Base-by-base conservation (phyloP, 495 filamentous ascomycete genomes). In the Podospora conica region DNA sequence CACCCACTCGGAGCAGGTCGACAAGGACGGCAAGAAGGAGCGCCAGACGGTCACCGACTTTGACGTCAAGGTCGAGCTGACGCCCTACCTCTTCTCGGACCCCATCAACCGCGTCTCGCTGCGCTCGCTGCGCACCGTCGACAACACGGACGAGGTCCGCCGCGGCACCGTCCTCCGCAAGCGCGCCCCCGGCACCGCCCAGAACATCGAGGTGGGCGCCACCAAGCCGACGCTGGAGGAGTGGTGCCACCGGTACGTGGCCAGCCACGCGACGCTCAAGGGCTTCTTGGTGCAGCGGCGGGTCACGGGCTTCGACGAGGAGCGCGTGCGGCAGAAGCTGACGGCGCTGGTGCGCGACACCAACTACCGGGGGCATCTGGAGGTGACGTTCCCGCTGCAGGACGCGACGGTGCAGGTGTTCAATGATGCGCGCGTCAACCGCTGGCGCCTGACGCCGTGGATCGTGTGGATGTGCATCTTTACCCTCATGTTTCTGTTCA, bases 401-500 rank as follows among this genome's bases (percentile, higher is more conserved):
- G 75, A 85, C 56, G 67, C 74, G 11, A 68, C 70, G 9, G 76
- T 87, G 23, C 74, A 84, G 33, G 76, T 87, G 59, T 87, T 85
- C 73, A 87, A 84, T 54, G 76, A 82, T 0, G 80, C 80, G 55
- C 78, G 72, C 60, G 78, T 82, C 61, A 89, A 88, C 62, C 40
- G 72, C n/a, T 85, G 84, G 82, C 82, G 88, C 3, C 74, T 82
- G 61, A 87, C 78, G 5, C 66, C 60, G 11, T 89, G 84, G 81
- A 79, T 88, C 27, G 70, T 78, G 10, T 86, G 80, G 81, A 23
- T 89, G 40, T 89, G 87, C 75, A 84, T 81, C 69, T 70, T 88
- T 12, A 85, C 82, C 3, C 83, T 89, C 61, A 73, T 87, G 54
- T 87, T 86, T 78, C 68, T 89, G 40, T 80, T 89, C 70, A 74